Evolutionary conservation across 73 alveolate species (phyloP).

Genomic region (Tetrahymena borealis): DNA sequence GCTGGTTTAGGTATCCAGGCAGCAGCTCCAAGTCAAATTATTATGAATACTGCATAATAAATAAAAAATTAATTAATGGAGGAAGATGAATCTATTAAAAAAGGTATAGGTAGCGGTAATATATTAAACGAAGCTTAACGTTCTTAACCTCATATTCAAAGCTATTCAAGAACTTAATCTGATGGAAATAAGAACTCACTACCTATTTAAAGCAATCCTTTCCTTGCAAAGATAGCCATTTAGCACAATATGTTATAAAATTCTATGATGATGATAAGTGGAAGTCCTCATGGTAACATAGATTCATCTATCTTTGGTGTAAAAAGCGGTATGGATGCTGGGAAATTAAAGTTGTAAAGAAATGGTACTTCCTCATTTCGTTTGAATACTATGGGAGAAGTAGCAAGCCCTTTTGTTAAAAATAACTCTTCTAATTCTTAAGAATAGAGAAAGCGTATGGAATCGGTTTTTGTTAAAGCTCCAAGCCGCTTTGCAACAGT

Average conservation of each 20-base stretch:
- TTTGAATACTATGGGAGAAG: background rate
- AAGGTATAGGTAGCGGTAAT: background rate
- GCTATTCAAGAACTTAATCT: too few species aligned
- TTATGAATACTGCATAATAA: background rate
- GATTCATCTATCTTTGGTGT: background rate
- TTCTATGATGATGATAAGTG: background rate
- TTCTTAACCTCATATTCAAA: background rate
- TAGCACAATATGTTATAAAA: too few species aligned
- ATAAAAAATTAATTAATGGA: too few species aligned
- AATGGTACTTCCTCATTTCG: background rate
- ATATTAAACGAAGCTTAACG: background rate
- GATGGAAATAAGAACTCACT: too few species aligned
- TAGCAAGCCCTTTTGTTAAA: background rate
- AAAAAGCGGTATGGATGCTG: background rate
- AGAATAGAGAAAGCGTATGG: background rate
- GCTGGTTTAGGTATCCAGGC: background rate
- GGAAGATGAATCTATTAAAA: background rate
- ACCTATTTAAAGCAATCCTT: too few species aligned
- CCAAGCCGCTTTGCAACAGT: background rate
- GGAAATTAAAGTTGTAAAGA: background rate
- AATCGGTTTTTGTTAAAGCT: background rate
- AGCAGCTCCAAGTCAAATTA: background rate
- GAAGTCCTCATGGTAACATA: background rate
- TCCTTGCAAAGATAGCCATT: background rate
- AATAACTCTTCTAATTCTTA: background rate